Evolutionary conservation across 176 grass and related monocot genomes (phyloP), one percentile per base, ranked within the genome.

Genomic region (Chrysopogon serrulatus): DNA sequence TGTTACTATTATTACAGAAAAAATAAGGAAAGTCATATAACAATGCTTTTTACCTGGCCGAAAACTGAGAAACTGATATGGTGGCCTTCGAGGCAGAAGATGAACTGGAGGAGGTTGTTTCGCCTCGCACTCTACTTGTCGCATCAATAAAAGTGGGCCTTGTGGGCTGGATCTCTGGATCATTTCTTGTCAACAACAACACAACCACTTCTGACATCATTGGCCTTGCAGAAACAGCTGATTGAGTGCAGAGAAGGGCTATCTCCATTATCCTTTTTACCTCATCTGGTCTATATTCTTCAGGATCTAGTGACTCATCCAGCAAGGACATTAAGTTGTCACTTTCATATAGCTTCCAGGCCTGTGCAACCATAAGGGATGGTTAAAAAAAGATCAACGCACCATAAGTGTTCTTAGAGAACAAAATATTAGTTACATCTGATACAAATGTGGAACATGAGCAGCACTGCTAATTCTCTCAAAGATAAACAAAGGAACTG

Each of bases 221-320:
- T 48, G 87, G 92, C 37, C 92, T 88, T 71, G 92, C 90, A 37
- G 87, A 54, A 43, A 90, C 92, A 1, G 83, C 86, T 47, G 88
- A 90, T 51, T 97, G 94, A 73, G 94, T 90, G 90, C 94, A 97
- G 53, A 97, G 78, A 65, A 94, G 87, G 33, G 94, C 94, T 67
- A 97, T 87, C 62, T 94, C 72, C 21, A 94, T 89, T 66, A 83
- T 72, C 74, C 21, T 92, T 61, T 90, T 86, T 53, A 94, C 62
- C 80, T 97, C 92, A 36, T 90, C 83, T 4, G 65, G 44, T 6
- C 44, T 81, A 79, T 88, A 90, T 82, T 97, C 92, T 77, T 59
- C 77, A 56, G 79, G 89, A 79, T 94, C 76, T 32, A 97, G 67
- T 28, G 78, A 86, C 79, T 87, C 11, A 24, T 97, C 90, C 48